A percentile compares a stretch with the other conserved stretches of the same genome.
These are phyloP conservation scores for Globisporangium polare DNA, from an alignment of 352 stramenopile genomes.

Conservation along the genomic window DNA sequence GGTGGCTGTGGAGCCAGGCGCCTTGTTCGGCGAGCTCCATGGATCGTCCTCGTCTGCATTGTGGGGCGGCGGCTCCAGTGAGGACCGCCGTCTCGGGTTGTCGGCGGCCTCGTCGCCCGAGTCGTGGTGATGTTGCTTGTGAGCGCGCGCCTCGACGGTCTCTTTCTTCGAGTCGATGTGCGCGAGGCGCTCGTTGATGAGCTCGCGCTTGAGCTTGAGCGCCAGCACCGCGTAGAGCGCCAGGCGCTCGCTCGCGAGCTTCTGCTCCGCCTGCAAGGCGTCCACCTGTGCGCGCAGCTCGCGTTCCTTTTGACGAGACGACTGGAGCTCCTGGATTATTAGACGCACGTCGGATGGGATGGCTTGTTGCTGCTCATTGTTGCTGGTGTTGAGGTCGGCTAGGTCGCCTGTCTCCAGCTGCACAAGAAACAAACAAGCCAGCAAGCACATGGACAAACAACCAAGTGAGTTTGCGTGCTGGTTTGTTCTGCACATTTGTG, in stretches of 20 bases:
- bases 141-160: constrained; percentile 40
- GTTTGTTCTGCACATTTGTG: background rate
- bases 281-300: constrained; percentile 42
- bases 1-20: constrained; percentile 19
- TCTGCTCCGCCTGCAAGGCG: constrained; percentile 54
- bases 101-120: constrained; percentile 21
- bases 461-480: background rate
- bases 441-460: constrained; percentile 1
- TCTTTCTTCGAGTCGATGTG: constrained; percentile 73
- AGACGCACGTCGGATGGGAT: constrained; percentile 15
- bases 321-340: constrained; percentile 22
- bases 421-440: constrained; percentile 4
- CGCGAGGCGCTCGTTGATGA: constrained; percentile 73
- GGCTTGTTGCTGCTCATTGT: background rate
- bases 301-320: constrained; percentile 21
- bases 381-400: background rate
- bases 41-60: constrained; percentile 35
- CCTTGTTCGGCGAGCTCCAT: constrained; percentile 40
- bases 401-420: constrained; percentile 16
- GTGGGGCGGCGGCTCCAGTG: constrained; percentile 7
- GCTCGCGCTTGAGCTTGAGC: constrained; percentile 64
- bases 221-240: constrained; percentile 52
- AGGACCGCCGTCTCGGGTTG: background rate
- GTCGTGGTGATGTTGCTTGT: constrained; percentile 10
- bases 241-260: constrained; percentile 41